Conservation (phyloP, 208 protist genomes). For the Wallacemonas sp. region DNA sequence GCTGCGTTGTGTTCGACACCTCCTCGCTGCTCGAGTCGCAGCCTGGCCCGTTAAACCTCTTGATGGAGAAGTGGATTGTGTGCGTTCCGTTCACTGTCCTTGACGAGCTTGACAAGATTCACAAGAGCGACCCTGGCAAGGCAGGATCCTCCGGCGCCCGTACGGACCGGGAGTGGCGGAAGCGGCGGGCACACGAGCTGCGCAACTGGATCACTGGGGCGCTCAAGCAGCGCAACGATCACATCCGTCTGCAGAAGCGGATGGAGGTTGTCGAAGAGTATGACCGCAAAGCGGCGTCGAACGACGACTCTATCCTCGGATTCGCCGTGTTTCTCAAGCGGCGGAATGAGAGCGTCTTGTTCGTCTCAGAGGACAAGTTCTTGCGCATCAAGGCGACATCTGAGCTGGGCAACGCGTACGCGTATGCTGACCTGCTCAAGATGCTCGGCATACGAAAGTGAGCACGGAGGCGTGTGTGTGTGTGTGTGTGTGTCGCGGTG, state of each 20-base stretch:
- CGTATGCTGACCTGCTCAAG: constrained; percentile 38
- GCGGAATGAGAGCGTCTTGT: constrained; percentile 38
- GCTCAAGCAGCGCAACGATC: constrained; percentile 9
- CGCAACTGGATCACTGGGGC: constrained; percentile 60
- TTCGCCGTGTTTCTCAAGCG: constrained; percentile 73
- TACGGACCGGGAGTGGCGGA: constrained; percentile 25
- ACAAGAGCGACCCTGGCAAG: constrained; percentile 29
- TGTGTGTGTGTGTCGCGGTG: too few species aligned
- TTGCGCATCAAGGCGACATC: constrained; percentile 67
- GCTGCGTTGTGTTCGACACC: constrained; percentile 78
- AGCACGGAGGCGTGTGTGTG: background rate
- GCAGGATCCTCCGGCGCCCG: background rate
- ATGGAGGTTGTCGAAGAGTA: constrained; percentile 62
- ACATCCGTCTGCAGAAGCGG: constrained; percentile 56
- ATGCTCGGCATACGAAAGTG: constrained; percentile 33
- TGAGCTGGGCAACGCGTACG: constrained; percentile 54
- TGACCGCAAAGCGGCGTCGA: constrained; percentile 39
- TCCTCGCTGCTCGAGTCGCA: constrained; percentile 55
- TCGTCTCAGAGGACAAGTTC: constrained; percentile 84
- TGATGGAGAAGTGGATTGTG: constrained; percentile 48
- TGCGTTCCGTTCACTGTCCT: constrained; percentile 75
- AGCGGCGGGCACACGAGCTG: constrained; percentile 25
- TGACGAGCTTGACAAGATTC: constrained; percentile 71
- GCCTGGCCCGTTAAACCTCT: constrained; percentile 35
- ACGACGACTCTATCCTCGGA: constrained; percentile 82